Evolutionary conservation across 257 asterid species (phyloP).

Genomic region (Solanum tarijense): DNA sequence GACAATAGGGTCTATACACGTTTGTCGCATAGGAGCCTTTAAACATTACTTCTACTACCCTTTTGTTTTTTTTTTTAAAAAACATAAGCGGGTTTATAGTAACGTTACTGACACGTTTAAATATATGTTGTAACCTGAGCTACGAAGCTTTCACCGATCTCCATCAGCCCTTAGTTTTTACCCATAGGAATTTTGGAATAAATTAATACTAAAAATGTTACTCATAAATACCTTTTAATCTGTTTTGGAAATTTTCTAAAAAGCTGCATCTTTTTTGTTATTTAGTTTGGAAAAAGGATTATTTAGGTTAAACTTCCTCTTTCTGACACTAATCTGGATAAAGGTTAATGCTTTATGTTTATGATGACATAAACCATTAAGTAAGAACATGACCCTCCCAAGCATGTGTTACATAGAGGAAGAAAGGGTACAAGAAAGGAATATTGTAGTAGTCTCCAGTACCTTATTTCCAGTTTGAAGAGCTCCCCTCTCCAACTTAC

Average conservation of each 20-base stretch:
- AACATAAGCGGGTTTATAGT: background rate
- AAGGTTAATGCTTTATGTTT: background rate
- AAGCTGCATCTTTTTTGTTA: background rate
- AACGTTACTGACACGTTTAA: background rate
- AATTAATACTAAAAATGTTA: background rate
- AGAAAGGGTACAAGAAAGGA: background rate
- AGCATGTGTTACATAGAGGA: background rate
- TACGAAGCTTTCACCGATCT: background rate
- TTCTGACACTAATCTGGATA: background rate
- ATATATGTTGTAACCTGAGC: background rate
- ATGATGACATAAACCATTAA: background rate
- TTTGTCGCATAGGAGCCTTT: background rate
- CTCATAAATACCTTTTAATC: background rate
- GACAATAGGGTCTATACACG: background rate
- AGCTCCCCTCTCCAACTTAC: conserved; percentile 91
- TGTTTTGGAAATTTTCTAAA: background rate
- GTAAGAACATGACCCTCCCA: background rate
- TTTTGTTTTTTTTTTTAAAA: background rate
- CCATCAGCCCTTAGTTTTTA: background rate
- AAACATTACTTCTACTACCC: background rate
- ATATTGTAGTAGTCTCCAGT: background rate
- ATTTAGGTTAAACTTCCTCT: background rate
- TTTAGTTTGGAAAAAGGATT: background rate
- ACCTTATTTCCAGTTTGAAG: conserved; percentile 80
- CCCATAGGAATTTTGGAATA: background rate